Conservation (phyloP, 306 rosid species). For the Fragaria vesca region DNA sequence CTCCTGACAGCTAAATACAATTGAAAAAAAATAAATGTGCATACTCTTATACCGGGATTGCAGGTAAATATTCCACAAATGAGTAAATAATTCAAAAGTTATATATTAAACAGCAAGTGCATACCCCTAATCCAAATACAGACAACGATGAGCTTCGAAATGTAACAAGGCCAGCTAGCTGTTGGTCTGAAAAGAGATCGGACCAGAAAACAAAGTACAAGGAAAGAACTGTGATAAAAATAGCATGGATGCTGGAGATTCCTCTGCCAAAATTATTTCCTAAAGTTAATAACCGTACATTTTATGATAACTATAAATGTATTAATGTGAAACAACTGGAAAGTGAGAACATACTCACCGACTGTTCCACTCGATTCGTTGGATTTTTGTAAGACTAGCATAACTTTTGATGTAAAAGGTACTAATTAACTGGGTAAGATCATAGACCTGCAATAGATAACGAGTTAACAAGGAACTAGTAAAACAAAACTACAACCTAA, state of each 20-base stretch:
- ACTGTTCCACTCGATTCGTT: constrained; percentile 58
- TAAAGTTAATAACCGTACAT: constrained; percentile 21
- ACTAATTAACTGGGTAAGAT: constrained; percentile 52
- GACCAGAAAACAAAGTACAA: constrained; percentile 61
- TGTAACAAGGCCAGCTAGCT: constrained; percentile 41
- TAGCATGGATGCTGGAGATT: constrained; percentile 57
- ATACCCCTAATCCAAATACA: constrained; percentile 54
- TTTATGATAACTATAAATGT: neutral
- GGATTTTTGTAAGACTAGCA: constrained; percentile 54
- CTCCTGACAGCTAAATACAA: neutral
- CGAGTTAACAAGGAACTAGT: constrained; percentile 3
- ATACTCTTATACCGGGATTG: neutral
- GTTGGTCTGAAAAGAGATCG: constrained; percentile 61
- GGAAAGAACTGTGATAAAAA: constrained; percentile 51
- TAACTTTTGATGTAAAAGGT: constrained; percentile 47
- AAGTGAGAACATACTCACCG: constrained; percentile 38
- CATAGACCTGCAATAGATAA: constrained; percentile 40
- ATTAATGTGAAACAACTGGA: neutral
- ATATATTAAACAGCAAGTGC: neutral
- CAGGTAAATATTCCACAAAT: neutral
- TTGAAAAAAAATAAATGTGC: neutral
- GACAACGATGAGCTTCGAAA: constrained; percentile 53
- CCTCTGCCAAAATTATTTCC: constrained; percentile 41
- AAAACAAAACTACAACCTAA: neutral
- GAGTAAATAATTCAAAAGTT: neutral